Conservation (phyloP, 306 rosid genomes). For the Malus sieversii region DNA sequence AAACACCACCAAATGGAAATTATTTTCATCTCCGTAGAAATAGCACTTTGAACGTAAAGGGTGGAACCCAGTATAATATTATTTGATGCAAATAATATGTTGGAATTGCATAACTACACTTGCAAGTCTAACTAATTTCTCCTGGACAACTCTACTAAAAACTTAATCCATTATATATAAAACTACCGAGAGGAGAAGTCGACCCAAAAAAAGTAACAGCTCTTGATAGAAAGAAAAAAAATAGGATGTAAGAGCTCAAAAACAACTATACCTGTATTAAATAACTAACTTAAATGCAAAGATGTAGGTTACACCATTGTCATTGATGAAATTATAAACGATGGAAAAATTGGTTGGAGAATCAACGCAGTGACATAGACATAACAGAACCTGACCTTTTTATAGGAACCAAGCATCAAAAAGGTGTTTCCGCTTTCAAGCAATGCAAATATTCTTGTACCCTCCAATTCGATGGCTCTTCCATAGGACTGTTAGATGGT, state of each 20-base stretch:
- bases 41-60: not conserved
- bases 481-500: constrained; percentile 66
- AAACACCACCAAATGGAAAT: constrained; percentile 19
- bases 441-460: constrained; percentile 50
- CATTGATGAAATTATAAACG: not conserved
- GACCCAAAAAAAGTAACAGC: not conserved
- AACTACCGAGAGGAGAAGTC: not conserved
- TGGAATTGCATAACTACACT: not conserved
- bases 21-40: not conserved
- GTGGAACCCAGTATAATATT: not conserved
- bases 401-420: constrained; percentile 62
- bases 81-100: not conserved
- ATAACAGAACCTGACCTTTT: constrained; percentile 43
- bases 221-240: not conserved
- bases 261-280: not conserved
- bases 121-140: not conserved
- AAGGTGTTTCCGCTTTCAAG: constrained; percentile 82
- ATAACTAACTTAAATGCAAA: not conserved
- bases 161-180: not conserved
- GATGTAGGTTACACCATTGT: not conserved
- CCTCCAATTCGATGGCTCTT: constrained; percentile 77
- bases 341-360: not conserved
- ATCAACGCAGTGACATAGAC: not conserved
- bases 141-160: not conserved
- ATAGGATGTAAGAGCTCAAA: not conserved